Percentiles rank a stretch among this genome's conserved stretches.
Conservation (phyloP, 106 monocot species). For the Acorus calamus region DNA sequence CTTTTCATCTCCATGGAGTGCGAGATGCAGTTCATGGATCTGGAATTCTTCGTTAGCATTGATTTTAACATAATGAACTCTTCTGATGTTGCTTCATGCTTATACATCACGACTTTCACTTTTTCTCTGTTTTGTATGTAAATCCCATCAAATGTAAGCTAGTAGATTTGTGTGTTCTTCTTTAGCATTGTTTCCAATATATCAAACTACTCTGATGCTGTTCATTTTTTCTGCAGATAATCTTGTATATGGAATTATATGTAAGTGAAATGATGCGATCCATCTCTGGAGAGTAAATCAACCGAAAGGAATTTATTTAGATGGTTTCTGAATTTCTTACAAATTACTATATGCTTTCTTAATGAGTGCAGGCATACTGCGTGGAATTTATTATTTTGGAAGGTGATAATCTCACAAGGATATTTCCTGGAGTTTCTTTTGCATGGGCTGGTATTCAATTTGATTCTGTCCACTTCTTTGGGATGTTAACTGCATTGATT, state of each 20-base stretch:
- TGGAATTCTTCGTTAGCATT: too few species aligned
- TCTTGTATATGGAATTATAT: constrained; percentile 84
- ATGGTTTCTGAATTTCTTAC: neutral
- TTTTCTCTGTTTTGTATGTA: too few species aligned
- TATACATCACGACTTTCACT: too few species aligned
- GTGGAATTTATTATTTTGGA: constrained; percentile 95
- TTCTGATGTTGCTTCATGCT: too few species aligned
- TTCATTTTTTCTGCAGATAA: constrained; percentile 43
- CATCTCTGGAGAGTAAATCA: constrained; percentile 2
- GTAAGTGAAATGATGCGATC: constrained; percentile 40
- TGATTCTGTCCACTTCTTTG: constrained; percentile 67
- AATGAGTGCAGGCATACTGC: constrained; percentile 73
- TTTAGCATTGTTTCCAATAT: neutral
- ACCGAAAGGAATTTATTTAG: neutral
- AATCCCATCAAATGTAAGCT: too few species aligned
- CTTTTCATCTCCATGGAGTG: too few species aligned
- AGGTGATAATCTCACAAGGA: constrained; percentile 78
- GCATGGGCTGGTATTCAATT: constrained; percentile 53
- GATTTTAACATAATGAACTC: too few species aligned
- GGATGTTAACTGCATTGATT: constrained; percentile 59
- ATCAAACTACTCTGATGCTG: constrained; percentile 1
- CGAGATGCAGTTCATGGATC: too few species aligned
- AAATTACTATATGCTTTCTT: neutral
- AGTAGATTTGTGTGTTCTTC: too few species aligned
- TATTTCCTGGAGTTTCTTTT: constrained; percentile 60